Conservation (phyloP, 2,329 filamentous ascomycete species). For the Pestalotiopsis sp. region DNA sequence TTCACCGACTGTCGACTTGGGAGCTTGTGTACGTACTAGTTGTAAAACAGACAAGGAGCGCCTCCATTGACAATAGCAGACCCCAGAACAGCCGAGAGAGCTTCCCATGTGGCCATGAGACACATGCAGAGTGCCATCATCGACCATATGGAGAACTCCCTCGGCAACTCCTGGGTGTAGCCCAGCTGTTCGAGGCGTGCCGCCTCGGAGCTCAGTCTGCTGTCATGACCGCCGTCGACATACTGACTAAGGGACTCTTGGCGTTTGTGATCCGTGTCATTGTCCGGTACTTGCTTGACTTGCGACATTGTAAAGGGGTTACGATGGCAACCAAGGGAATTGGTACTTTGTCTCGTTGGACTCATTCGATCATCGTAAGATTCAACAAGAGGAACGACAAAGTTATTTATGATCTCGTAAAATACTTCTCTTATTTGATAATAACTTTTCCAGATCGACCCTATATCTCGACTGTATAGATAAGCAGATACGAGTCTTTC, state of each 20-base stretch:
- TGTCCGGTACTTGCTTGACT: neutral
- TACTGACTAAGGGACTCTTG: neutral
- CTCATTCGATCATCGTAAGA: constrained; percentile 4
- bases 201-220: constrained; percentile 18
- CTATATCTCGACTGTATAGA: neutral
- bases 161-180: constrained; percentile 29
- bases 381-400: neutral
- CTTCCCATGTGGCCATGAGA: constrained; percentile 56
- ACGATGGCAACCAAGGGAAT: neutral
- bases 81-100: constrained; percentile 46
- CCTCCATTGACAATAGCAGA: constrained; percentile 46
- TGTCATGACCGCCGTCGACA: neutral
- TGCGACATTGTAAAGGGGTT: neutral
- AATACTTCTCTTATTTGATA: neutral
- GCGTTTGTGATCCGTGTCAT: neutral
- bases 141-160: constrained; percentile 43
- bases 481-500: neutral
- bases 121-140: constrained; percentile 46
- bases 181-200: constrained; percentile 12
- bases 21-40: constrained; percentile 34
- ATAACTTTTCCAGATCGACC: neutral
- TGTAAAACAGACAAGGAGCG: constrained; percentile 48
- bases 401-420: constrained; percentile 6
- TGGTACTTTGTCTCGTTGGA: neutral
- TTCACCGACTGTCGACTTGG: neutral